Base-by-base conservation (phyloP, 495 filamentous ascomycete genomes). In the Trichocladium antarcticum region DNA sequence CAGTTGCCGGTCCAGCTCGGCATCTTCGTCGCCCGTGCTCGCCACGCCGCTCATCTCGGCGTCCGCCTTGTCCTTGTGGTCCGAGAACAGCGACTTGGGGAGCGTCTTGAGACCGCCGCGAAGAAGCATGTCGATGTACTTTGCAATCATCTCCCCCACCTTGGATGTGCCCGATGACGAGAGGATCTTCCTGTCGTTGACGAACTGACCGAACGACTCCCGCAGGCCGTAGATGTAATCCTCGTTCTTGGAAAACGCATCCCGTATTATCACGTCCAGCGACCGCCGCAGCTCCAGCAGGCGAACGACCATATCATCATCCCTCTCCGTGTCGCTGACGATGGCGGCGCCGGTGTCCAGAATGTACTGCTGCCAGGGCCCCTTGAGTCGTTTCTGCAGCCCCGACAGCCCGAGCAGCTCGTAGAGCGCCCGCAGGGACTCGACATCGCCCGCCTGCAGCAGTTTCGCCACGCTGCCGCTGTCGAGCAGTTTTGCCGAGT, bases 91-190 rank as follows among this genome's bases (percentile, higher is more conserved):
- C 29, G 73, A 68, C 20, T 71, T 63, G 5, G 83, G 83, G 11
- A 93, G 78, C 11, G 86, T 77, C 65, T 87, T 96, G 42, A 86
- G 75, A 7, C 92, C 93, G 27, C 85, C 83, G 47, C 88, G 82
- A 12, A 99, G 79, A 8, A 99, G 73, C 63, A 81, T 71, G 67
- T 99, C 89, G 49, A 99, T 88, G 54, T 96, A 88, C 66, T 95
- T 97, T 12, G 92, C 92, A 49, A 97, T 93, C 89, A 96, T 94
- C 68, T 99, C 92, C 27, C 89, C 92, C 7, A 93, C 85, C 70
- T 94, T 95, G 8, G 87, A 84, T 47, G 93, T 93, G 53, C 85
- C 80, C 4, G 85, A 87, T 2, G 76, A 76, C 15, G 78, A 71
- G 14, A 74, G 72, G 40, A 79, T 82, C 65, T 80, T 83, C 7